phyloP scores from a whole-genome alignment of 1,284 basidiomycete genomes.

The Termitomyces sp. region DNA sequence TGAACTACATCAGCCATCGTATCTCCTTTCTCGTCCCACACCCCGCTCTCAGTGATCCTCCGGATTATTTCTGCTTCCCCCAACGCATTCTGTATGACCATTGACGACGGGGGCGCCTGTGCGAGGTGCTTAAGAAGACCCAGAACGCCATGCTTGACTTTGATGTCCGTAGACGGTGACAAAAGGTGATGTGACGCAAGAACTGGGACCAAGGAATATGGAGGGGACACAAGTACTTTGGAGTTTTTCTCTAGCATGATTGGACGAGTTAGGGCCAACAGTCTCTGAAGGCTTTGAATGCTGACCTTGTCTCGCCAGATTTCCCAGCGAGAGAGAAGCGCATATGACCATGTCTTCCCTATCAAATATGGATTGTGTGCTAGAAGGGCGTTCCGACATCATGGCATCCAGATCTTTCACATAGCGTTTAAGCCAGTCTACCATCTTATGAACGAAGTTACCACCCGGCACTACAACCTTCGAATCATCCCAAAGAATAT shows the following conservation, averaged over 20 bases:
- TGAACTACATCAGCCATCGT: constrained; percentile 81
- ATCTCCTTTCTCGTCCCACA: constrained; percentile 71
- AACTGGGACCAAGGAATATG: constrained; percentile 46
- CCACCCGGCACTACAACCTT: constrained; percentile 56
- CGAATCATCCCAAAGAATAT: constrained; percentile 68
- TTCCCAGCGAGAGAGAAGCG: constrained; percentile 78
- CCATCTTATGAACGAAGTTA: constrained; percentile 69
- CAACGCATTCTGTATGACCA: constrained; percentile 45
- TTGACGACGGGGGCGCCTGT: constrained; percentile 62
- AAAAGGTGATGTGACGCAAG: constrained; percentile 48
- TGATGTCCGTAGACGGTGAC: constrained; percentile 59
- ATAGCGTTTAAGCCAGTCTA: constrained; percentile 68
- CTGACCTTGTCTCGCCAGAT: constrained; percentile 73
- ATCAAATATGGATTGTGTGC: constrained; percentile 18
- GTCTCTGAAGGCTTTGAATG: constrained; percentile 1
- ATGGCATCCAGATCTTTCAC: constrained; percentile 31
- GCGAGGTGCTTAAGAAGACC: constrained; percentile 83
- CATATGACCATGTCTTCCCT: constrained; percentile 81
- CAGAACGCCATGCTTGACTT: constrained; percentile 80
- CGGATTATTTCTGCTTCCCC: constrained; percentile 63
- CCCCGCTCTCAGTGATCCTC: constrained; percentile 56
- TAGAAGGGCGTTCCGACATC: constrained; percentile 6
- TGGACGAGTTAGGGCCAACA: constrained; percentile 7
- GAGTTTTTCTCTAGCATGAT: constrained; percentile 56
- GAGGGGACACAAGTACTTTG: constrained; percentile 51